These are phyloP conservation scores for Pugionium cornutum DNA, from an alignment of 345 rosid species.

Conservation along the genomic window DNA sequence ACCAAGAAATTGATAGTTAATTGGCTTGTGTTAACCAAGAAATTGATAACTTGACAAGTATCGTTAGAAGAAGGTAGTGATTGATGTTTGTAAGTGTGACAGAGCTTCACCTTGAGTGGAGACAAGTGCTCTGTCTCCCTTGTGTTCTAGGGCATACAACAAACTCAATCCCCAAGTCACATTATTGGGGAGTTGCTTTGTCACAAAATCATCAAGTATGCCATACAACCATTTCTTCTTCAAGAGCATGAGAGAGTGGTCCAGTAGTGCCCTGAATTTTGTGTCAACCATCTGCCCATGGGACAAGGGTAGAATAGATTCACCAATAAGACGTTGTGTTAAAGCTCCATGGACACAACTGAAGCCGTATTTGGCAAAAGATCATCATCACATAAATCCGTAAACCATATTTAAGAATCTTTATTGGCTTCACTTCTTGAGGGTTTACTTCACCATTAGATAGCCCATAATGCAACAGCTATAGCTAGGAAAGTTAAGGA, in stretches of 20 bases:
- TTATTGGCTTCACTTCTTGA: conserved; percentile 10
- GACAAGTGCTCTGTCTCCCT: conserved; percentile 75
- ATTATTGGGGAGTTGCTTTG: conserved; percentile 97
- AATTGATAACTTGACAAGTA: not conserved
- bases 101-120: conserved; percentile 77
- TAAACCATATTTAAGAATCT: not conserved
- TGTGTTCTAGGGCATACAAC: conserved; percentile 90
- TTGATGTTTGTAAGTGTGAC: not conserved
- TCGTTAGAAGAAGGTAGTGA: not conserved
- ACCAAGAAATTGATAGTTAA: not conserved
- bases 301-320: conserved; percentile 8
- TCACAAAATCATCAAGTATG: conserved; percentile 87
- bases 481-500: conserved; percentile 14
- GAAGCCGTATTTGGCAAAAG: conserved; percentile 21
- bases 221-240: conserved; percentile 94
- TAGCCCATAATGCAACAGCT: conserved; percentile 16
- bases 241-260: conserved; percentile 74
- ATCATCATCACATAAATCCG: not conserved
- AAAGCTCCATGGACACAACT: not conserved
- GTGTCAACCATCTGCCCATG: conserved; percentile 79
- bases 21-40: not conserved
- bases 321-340: not conserved
- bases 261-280: conserved; percentile 81
- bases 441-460: conserved; percentile 4
- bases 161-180: conserved; percentile 98